phyloP scores from a whole-genome alignment of 2,329 filamentous ascomycete genomes.

The Aspergillus udagawae region DNA sequence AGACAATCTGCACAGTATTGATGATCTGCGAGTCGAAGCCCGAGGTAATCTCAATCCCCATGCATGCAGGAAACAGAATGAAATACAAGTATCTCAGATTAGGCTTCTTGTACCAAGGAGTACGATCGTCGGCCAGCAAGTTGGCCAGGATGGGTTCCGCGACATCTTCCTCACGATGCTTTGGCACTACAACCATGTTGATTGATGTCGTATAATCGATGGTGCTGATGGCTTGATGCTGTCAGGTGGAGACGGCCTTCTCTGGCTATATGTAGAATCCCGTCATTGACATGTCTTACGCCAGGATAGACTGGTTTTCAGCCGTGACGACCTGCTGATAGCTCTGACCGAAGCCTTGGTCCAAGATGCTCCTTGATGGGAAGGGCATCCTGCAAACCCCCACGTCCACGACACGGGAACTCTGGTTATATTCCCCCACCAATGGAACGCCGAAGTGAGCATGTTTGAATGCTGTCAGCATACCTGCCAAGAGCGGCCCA shows the following conservation, averaged over 20 bases:
- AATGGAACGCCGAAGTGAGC: background rate
- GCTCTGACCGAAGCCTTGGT: background rate
- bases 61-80: constrained; percentile 56
- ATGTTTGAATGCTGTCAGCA: background rate
- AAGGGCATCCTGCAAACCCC: background rate
- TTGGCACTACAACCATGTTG: constrained; percentile 19
- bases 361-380: background rate
- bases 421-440: background rate
- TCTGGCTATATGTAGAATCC: background rate
- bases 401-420: background rate
- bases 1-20: constrained; percentile 41
- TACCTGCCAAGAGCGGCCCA: background rate
- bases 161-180: constrained; percentile 23
- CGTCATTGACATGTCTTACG: background rate
- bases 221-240: constrained; percentile 1
- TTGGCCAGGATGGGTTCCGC: constrained; percentile 19
- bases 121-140: constrained; percentile 31
- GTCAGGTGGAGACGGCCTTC: background rate
- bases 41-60: constrained; percentile 61
- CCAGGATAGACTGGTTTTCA: too few species aligned
- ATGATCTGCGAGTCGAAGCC: constrained; percentile 55
- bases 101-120: constrained; percentile 56
- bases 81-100: constrained; percentile 57
- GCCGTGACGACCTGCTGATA: background rate
- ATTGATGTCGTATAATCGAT: background rate